Evolutionary conservation across 2,329 filamentous ascomycete genomes (phyloP).

Genomic region (Albophoma yamanashiensis): DNA sequence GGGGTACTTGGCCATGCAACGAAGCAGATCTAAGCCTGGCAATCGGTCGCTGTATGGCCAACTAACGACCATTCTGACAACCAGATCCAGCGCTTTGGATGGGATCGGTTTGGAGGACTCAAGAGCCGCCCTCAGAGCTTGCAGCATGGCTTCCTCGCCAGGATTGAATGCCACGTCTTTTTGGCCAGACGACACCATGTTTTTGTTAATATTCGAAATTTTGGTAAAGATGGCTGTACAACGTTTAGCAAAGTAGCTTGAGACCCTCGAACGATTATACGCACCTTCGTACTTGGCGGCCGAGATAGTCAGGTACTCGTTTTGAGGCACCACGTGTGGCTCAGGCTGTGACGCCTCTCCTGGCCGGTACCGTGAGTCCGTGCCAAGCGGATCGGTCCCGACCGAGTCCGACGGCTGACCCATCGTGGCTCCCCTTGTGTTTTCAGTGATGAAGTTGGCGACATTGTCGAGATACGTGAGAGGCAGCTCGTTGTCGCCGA

Average conservation of each 20-base stretch:
- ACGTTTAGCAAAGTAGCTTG: slow-evolving; percentile 8
- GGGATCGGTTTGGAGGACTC: slow-evolving; percentile 43
- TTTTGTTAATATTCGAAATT: slow-evolving; percentile 62
- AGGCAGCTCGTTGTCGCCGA: slow-evolving; percentile 79
- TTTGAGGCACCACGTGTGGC: slow-evolving; percentile 55
- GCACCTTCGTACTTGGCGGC: slow-evolving; percentile 56
- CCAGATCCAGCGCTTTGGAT: slow-evolving; percentile 45
- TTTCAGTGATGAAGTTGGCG: slow-evolving; percentile 82
- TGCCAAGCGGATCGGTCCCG: slow-evolving; percentile 64
- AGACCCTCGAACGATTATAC: slow-evolving; percentile 1
- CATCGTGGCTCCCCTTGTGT: slow-evolving; percentile 79
- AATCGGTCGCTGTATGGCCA: slow-evolving; percentile 79
- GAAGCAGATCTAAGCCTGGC: slow-evolving; percentile 75
- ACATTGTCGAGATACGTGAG: slow-evolving; percentile 84
- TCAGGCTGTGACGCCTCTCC: slow-evolving; percentile 42
- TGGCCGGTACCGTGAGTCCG: slow-evolving; percentile 68
- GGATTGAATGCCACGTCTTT: slow-evolving; percentile 69
- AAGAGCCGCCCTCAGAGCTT: slow-evolving; percentile 50
- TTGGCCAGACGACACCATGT: slow-evolving; percentile 57
- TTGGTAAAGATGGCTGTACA: slow-evolving; percentile 63
- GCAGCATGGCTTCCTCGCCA: slow-evolving; percentile 53
- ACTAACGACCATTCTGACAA: slow-evolving; percentile 60
- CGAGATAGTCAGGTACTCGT: slow-evolving; percentile 66
- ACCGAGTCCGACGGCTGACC: slow-evolving; percentile 45
- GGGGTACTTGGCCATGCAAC: slow-evolving; percentile 65